Evolutionary conservation across 2,329 filamentous ascomycete genomes (phyloP).

Genomic region (Colletotrichum australisinense): DNA sequence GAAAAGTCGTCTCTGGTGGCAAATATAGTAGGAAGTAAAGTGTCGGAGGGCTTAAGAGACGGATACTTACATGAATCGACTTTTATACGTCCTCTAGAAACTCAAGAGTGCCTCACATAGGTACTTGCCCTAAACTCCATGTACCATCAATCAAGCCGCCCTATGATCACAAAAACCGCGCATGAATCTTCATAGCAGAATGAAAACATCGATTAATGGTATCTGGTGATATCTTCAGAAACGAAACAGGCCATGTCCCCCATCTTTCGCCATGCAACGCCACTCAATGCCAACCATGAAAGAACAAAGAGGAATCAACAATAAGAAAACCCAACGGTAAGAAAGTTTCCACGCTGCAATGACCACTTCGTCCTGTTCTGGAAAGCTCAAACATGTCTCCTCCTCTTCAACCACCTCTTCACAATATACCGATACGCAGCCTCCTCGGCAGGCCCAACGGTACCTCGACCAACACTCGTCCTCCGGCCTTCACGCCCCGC

Average conservation of each 20-base stretch:
- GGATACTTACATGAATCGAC: too few relatives aligned
- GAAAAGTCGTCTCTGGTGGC: too few relatives aligned
- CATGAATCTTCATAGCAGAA: background rate
- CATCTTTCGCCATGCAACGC: background rate
- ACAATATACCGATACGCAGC: background rate
- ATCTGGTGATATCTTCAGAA: background rate
- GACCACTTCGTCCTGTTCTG: background rate
- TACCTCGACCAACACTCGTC: background rate
- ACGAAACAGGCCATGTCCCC: background rate
- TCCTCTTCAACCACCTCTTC: background rate
- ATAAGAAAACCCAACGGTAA: background rate
- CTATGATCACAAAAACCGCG: too few relatives aligned
- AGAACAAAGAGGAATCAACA: background rate
- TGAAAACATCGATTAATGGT: background rate
- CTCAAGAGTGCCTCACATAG: too few relatives aligned
- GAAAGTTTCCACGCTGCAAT: too few relatives aligned
- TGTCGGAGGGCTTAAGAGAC: too few relatives aligned
- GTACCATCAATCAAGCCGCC: too few relatives aligned
- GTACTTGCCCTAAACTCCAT: too few relatives aligned
- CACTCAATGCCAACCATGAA: background rate
- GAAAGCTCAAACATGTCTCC: background rate
- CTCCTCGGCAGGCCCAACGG: background rate
- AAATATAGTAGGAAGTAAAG: too few relatives aligned
- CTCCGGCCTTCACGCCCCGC: background rate
- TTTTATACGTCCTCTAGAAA: too few relatives aligned